phyloP scores from a whole-genome alignment of 306 rosid genomes.

The peach (Prunus persica) region Prunus_persica_NCBIv2 NC_034015.1:19316501-19317000 shows the following conservation, averaged over 20 bases:
- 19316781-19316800: neutral
- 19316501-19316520: constrained; percentile 61
- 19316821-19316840: neutral
- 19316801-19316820: neutral
- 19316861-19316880: neutral
- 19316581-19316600: constrained; percentile 95
- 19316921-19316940: neutral
- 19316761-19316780: neutral
- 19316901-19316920: constrained; percentile 6
- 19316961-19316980: neutral
- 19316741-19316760: neutral
- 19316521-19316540: constrained; percentile 69
- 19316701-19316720: neutral
- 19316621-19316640: neutral
- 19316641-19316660: neutral
- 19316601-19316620: constrained; percentile 19
- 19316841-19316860: neutral
- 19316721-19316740: neutral
- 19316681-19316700: neutral
- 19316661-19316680: no score
- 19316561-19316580: constrained; percentile 76
- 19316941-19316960: neutral
- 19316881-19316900: neutral
- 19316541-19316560: constrained; percentile 73
- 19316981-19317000: neutral